These are phyloP conservation scores for Irpex sp. DNA, from an alignment of 1,284 basidiomycete genomes.

Conservation along the genomic window DNA sequence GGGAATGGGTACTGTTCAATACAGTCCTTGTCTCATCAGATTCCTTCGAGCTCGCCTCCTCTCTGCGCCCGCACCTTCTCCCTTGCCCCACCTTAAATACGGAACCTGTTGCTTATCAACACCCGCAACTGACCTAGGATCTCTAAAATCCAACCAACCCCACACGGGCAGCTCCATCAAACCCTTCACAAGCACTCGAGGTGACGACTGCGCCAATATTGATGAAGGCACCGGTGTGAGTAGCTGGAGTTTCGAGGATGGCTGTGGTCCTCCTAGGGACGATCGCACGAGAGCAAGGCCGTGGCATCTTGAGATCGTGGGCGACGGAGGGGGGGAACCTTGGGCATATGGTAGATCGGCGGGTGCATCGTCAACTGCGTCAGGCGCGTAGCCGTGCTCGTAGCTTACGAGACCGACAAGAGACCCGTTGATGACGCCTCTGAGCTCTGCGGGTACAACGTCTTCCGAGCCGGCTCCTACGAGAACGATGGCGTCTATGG, in stretches of 20 bases:
- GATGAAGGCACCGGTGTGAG: constrained; percentile 66
- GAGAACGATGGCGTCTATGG: constrained; percentile 62
- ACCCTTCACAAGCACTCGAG: constrained; percentile 71
- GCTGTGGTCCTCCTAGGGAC: background rate
- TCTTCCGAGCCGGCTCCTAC: constrained; percentile 74
- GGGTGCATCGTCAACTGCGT: background rate
- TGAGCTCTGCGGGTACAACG: constrained; percentile 62
- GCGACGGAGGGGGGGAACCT: constrained; percentile 47
- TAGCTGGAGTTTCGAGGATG: constrained; percentile 50
- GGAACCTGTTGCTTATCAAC: constrained; percentile 65
- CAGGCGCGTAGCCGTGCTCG: constrained; percentile 30
- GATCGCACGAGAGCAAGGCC: constrained; percentile 77
- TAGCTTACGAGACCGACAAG: constrained; percentile 71
- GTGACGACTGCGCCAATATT: constrained; percentile 32
- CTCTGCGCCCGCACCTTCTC: constrained; percentile 64
- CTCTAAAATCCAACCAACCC: constrained; percentile 80
- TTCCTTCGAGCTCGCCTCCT: constrained; percentile 79
- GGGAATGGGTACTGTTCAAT: background rate
- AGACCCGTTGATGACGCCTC: constrained; percentile 74
- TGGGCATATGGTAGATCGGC: constrained; percentile 53
- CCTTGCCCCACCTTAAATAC: constrained; percentile 77
- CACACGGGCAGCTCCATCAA: constrained; percentile 85
- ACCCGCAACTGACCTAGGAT: constrained; percentile 45
- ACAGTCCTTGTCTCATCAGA: constrained; percentile 74
- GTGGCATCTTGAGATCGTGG: constrained; percentile 54